A percentile compares a stretch with the other conserved stretches of the same genome.
phyloP scores from a whole-genome alignment of 1,284 basidiomycete genomes.

The Sporisorium graminicola region DNA sequence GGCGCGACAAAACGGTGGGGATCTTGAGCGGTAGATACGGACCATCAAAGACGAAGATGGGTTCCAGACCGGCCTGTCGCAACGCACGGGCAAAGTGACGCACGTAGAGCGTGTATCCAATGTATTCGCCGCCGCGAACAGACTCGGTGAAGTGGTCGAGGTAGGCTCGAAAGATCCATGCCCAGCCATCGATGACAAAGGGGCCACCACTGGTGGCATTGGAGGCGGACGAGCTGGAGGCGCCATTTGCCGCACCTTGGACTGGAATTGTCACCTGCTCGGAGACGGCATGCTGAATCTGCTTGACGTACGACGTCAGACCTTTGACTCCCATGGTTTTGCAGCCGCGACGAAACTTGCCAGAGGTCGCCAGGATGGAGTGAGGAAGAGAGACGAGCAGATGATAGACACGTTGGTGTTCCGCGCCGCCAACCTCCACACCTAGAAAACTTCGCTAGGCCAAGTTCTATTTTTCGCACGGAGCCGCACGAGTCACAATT shows the following conservation, averaged over 20 bases:
- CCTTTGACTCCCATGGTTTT: slow-evolving; percentile 54
- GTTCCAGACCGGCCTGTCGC: slow-evolving; percentile 41
- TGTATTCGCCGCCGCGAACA: slow-evolving; percentile 49
- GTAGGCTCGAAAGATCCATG: slow-evolving; percentile 58
- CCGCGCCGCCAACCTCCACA: slow-evolving; percentile 9
- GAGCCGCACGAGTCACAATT: neutral
- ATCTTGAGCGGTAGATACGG: slow-evolving; percentile 54
- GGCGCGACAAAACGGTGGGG: slow-evolving; percentile 38
- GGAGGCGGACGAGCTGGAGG: slow-evolving; percentile 6
- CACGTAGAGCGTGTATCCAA: slow-evolving; percentile 31
- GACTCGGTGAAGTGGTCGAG: slow-evolving; percentile 51
- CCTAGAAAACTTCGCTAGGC: neutral
- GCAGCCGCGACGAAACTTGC: neutral
- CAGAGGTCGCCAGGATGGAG: neutral
- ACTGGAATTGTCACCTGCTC: slow-evolving; percentile 38
- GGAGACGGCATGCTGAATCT: slow-evolving; percentile 36
- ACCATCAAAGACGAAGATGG: slow-evolving; percentile 64
- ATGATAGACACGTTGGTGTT: neutral
- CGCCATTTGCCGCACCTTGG: neutral
- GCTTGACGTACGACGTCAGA: slow-evolving; percentile 49
- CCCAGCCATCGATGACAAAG: slow-evolving; percentile 59
- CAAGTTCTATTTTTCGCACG: neutral
- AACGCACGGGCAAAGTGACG: slow-evolving; percentile 29
- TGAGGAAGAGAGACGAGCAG: slow-evolving; percentile 1
- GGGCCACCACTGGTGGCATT: slow-evolving; percentile 5